Base-by-base conservation (phyloP, 2,329 filamentous ascomycete species). In the Ophiosphaerella herpotricha region DNA sequence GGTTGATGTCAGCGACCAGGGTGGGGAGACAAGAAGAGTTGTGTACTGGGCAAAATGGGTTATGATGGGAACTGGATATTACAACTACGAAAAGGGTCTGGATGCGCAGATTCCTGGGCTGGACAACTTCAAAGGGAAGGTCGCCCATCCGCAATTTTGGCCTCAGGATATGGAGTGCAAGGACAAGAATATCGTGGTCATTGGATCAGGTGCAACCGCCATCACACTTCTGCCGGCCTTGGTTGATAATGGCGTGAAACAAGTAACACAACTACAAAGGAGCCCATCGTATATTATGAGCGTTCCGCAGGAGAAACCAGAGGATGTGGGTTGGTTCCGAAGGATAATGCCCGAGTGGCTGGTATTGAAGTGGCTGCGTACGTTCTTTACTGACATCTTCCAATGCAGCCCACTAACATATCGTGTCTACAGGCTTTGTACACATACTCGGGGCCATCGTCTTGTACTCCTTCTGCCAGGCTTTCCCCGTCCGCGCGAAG, bases 231-330 rank as follows among this genome's bases (percentile, higher is more conserved):
- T 95, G 3, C 91, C 90, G 0, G 82, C 80, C 39, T 74, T 95
- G 39, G 83, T 85, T 1, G 75, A 87, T 37, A 82, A 80, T 34
- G 89, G 88, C 11, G 76, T 75, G 5, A 74, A 74, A 5, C 80
- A 82, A 12, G 85, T 91, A 24, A 93, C 89, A 1, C 90, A 93
- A 83, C 80, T 95, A 2, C 90, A 95, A 74, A 84, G 91, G 48
- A 90, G 85, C 39, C 91, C 91, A 0, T 82, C 81, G 0, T 73
- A 72, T 41, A 80, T 92, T 47, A 59, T 88, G 38, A 75, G 81
- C n/a, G 60, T 84, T 1, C 74, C 80, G 0, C 76, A 79, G 21
- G 64, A 65, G 7, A 77, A 77, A 37, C 48, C 54, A 2, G 39
- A 76, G 2, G 6, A 59, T 75, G 1, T 53, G 82, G 3, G 67